Evolutionary conservation across 2,329 filamentous ascomycete genomes (phyloP).

Genomic region (Calonectria ilicicola): DNA sequence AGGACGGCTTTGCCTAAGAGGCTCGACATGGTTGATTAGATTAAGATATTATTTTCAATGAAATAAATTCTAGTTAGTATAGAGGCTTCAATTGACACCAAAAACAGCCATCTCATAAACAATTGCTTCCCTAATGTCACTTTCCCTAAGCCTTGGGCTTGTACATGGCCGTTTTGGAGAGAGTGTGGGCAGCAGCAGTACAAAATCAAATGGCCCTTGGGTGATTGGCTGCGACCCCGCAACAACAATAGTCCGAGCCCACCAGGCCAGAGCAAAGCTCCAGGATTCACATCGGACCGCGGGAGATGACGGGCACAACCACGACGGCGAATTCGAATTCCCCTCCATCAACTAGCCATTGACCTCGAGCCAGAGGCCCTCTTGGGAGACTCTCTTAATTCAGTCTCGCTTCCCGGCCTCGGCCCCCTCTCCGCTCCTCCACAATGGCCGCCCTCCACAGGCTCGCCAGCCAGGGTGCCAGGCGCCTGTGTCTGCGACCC

Average conservation of each 20-base stretch:
- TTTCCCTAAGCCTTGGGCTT: background rate
- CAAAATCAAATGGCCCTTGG: conserved; percentile 41
- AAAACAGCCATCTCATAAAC: background rate
- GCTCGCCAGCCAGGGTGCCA: conserved; percentile 78
- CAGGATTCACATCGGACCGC: conserved; percentile 45
- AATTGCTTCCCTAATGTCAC: background rate
- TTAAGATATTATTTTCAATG: background rate
- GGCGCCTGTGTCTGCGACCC: conserved; percentile 71
- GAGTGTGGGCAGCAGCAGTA: conserved; percentile 18
- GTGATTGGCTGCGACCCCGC: conserved; percentile 47
- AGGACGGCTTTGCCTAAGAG: background rate
- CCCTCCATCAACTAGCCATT: conserved; percentile 48
- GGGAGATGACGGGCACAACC: conserved; percentile 48
- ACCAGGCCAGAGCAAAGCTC: conserved; percentile 46
- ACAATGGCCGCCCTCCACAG: conserved; percentile 80
- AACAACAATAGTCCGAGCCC: conserved; percentile 49
- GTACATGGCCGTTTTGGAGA: conserved; percentile 8
- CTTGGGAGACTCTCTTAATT: conserved; percentile 45
- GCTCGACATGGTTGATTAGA: too few species aligned
- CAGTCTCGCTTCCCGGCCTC: conserved; percentile 42
- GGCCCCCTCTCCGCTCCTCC: conserved; percentile 42
- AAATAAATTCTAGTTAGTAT: too few species aligned
- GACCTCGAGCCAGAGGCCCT: conserved; percentile 52
- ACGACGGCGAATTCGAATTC: conserved; percentile 48
- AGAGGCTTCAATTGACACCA: conserved; percentile 2